Percentiles rank a stretch among this genome's conserved stretches.
Conservation (phyloP, 2,329 filamentous ascomycete genomes). For the Alternaria infectoria region DNA sequence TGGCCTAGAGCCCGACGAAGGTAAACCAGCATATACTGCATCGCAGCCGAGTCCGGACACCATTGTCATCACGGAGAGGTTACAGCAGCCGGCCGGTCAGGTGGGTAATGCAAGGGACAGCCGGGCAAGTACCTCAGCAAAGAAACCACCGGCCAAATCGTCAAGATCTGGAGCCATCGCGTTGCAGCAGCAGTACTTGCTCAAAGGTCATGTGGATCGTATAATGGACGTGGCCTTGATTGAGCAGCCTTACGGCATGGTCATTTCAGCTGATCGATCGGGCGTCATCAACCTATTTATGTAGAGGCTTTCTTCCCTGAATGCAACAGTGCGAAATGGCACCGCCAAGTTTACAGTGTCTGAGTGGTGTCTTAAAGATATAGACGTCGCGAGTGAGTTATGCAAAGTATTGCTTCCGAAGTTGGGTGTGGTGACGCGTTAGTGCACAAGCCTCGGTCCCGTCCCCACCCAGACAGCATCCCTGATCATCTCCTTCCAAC, state of each 20-base stretch:
- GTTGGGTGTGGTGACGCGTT: not conserved
- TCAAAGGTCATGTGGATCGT: constrained; percentile 85
- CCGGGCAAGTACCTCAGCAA: constrained; percentile 44
- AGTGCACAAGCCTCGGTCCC: not conserved
- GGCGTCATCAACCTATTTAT: constrained; percentile 88
- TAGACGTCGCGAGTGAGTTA: not conserved
- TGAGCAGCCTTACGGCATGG: constrained; percentile 90
- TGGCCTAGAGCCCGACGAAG: constrained; percentile 73
- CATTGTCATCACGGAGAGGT: constrained; percentile 47
- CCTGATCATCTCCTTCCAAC: not conserved
- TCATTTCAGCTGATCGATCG: constrained; percentile 85
- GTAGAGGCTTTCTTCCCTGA: constrained; percentile 36
- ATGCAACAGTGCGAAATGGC: not conserved
- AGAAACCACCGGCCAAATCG: constrained; percentile 52
- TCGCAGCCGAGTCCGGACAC: constrained; percentile 50
- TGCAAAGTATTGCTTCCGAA: not conserved
- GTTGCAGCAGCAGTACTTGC: constrained; percentile 87
- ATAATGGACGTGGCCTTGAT: constrained; percentile 88
- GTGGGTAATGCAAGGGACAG: constrained; percentile 28
- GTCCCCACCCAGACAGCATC: not conserved
- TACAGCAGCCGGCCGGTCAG: constrained; percentile 30
- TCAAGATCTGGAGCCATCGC: constrained; percentile 85
- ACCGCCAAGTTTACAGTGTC: not conserved
- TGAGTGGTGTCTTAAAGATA: not conserved
- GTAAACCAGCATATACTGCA: constrained; percentile 70